Percentiles rank a stretch among this genome's conserved stretches.
Conservation (phyloP, 192 early-diverging fungal species). For the Linnemannia exigua region DNA sequence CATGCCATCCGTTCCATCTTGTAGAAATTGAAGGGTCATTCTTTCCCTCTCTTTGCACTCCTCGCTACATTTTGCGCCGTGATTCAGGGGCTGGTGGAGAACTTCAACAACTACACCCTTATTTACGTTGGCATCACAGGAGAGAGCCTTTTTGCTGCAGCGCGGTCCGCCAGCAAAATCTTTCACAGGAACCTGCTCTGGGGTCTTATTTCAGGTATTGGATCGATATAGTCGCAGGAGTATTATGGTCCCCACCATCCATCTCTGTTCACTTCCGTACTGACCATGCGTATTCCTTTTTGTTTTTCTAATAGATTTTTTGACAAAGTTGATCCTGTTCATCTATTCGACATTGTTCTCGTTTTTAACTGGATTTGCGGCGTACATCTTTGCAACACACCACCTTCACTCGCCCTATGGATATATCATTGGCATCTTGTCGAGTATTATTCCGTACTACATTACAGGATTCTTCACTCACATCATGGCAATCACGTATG, state of each 20-base stretch:
- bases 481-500: constrained; percentile 84
- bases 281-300: background rate
- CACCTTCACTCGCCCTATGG: constrained; percentile 72
- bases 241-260: background rate
- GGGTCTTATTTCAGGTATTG: constrained; percentile 68
- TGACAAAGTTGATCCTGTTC: constrained; percentile 70
- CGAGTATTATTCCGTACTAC: constrained; percentile 73
- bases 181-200: constrained; percentile 83
- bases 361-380: constrained; percentile 68
- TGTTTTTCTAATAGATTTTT: constrained; percentile 53
- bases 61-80: constrained; percentile 41
- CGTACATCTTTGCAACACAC: constrained; percentile 70
- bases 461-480: constrained; percentile 76
- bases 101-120: constrained; percentile 77
- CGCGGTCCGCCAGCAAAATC: constrained; percentile 72
- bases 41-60: constrained; percentile 60
- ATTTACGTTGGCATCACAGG: constrained; percentile 80
- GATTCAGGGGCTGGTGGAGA: constrained; percentile 61
- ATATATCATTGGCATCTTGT: constrained; percentile 73
- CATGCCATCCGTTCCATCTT: background rate
- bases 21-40: constrained; percentile 42
- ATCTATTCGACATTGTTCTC: constrained; percentile 72
- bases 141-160: constrained; percentile 70
- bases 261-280: background rate
- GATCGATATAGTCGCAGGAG: no score